These are phyloP conservation scores for Fusarium miscanthi DNA, from an alignment of 2,329 filamentous ascomycete genomes.

Conservation along the genomic window DNA sequence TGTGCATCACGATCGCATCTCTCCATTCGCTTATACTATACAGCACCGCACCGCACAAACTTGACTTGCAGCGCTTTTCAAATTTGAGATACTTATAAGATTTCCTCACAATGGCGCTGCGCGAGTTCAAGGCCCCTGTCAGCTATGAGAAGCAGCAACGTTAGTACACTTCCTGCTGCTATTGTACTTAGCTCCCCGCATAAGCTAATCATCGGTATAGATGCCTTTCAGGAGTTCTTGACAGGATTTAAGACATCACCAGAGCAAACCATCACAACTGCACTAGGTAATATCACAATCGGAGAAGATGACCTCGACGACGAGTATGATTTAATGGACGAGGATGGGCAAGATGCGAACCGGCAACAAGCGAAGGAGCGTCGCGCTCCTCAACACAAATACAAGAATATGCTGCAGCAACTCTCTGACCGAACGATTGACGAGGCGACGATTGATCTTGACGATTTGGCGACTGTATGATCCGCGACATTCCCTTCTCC, in stretches of 20 bases:
- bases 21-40: constrained; percentile 13
- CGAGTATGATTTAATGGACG: constrained; percentile 93
- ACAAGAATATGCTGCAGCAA: constrained; percentile 87
- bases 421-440: constrained; percentile 82
- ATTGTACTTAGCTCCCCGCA: constrained; percentile 3
- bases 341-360: constrained; percentile 71
- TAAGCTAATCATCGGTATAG: constrained; percentile 58
- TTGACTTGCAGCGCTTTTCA: constrained; percentile 30
- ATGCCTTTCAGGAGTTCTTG: constrained; percentile 88
- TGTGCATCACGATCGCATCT: constrained; percentile 44
- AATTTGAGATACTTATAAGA: constrained; percentile 30
- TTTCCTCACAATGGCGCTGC: constrained; percentile 78
- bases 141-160: constrained; percentile 90
- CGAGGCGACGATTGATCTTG: constrained; percentile 87
- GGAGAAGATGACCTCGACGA: constrained; percentile 88
- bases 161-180: constrained; percentile 54
- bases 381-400: constrained; percentile 79
- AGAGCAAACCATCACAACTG: constrained; percentile 78
- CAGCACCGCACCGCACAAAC: constrained; percentile 18
- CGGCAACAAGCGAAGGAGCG: constrained; percentile 61
- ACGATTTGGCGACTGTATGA: constrained; percentile 81
- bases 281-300: constrained; percentile 85
- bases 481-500: neutral
- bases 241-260: constrained; percentile 85
- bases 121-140: constrained; percentile 80